These are phyloP conservation scores for Serendipita vermifera DNA, from an alignment of 768 basidiomycete genomes.

Conservation along the genomic window DNA sequence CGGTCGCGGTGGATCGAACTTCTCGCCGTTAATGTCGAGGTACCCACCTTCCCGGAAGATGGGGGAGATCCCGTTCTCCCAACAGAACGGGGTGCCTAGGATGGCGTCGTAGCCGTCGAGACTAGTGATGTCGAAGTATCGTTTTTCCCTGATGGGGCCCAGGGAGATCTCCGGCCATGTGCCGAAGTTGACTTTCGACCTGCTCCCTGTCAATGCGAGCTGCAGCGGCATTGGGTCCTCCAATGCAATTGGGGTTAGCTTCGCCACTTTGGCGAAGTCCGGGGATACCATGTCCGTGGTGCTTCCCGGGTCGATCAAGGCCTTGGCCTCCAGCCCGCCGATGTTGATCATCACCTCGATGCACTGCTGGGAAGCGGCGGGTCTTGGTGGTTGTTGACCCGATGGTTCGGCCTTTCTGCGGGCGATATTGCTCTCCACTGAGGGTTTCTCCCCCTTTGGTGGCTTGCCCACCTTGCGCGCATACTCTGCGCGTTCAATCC, in stretches of 20 bases:
- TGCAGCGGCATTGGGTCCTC: constrained; percentile 8
- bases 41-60: too few species aligned
- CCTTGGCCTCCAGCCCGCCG: constrained; percentile 14
- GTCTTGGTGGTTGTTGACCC: neutral
- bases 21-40: too few species aligned
- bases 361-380: neutral
- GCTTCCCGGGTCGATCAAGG: constrained; percentile 20
- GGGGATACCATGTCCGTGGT: constrained; percentile 19
- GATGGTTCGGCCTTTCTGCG: neutral
- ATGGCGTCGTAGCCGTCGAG: constrained; percentile 27
- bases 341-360: constrained; percentile 6
- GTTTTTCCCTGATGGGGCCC: neutral
- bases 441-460: neutral
- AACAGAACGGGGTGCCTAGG: constrained; percentile 27
- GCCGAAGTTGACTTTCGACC: constrained; percentile 4
- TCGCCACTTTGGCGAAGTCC: constrained; percentile 16
- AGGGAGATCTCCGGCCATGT: neutral
- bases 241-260: constrained; percentile 1
- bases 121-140: constrained; percentile 24
- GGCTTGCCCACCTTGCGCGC: neutral
- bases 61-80: constrained; percentile 18
- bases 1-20: too few species aligned
- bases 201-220: constrained; percentile 8
- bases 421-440: neutral
- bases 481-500: neutral